Evolutionary conservation across 805 yeast species (phyloP).

Genomic region (Candida adriatica): DNA sequence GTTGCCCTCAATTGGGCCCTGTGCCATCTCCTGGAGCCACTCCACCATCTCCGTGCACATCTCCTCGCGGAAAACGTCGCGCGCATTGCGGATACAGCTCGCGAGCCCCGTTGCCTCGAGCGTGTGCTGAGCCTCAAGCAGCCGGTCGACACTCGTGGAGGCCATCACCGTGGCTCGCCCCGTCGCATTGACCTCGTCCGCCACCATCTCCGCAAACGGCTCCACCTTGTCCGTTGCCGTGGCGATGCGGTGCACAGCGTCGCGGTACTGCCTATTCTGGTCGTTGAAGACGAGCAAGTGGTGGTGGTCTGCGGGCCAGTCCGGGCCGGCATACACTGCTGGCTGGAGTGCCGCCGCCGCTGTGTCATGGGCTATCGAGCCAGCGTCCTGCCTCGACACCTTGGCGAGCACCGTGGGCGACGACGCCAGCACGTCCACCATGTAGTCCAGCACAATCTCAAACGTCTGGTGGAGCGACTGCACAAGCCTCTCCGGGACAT

Average conservation of each 20-base stretch:
- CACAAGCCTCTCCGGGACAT: slow-evolving; percentile 39
- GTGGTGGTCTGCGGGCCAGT: slow-evolving; percentile 41
- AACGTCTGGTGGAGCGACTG: slow-evolving; percentile 34
- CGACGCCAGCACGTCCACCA: slow-evolving; percentile 53
- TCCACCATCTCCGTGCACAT: slow-evolving; percentile 64
- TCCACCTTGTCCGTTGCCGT: slow-evolving; percentile 55
- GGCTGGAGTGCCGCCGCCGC: slow-evolving; percentile 29
- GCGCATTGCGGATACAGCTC: slow-evolving; percentile 54
- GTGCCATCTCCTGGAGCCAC: slow-evolving; percentile 60
- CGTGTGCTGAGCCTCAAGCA: slow-evolving; percentile 47
- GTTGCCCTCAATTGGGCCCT: slow-evolving; percentile 45
- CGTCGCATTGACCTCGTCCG: slow-evolving; percentile 48
- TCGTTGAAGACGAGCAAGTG: slow-evolving; percentile 66
- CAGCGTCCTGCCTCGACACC: slow-evolving; percentile 20
- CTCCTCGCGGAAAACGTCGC: slow-evolving; percentile 74
- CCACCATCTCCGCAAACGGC: slow-evolving; percentile 68
- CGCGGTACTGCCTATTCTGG: slow-evolving; percentile 66
- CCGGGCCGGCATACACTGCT: slow-evolving; percentile 37
- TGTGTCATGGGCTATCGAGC: slow-evolving; percentile 26
- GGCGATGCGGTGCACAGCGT: slow-evolving; percentile 61
- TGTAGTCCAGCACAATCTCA: slow-evolving; percentile 46
- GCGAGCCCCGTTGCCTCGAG: slow-evolving; percentile 60
- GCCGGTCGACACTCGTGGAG: slow-evolving; percentile 41
- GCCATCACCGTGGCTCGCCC: slow-evolving; percentile 69
- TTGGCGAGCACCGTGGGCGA: slow-evolving; percentile 21